Base-by-base conservation (phyloP, 2,329 filamentous ascomycete genomes). In the Arthrocladium fulminans region DNA sequence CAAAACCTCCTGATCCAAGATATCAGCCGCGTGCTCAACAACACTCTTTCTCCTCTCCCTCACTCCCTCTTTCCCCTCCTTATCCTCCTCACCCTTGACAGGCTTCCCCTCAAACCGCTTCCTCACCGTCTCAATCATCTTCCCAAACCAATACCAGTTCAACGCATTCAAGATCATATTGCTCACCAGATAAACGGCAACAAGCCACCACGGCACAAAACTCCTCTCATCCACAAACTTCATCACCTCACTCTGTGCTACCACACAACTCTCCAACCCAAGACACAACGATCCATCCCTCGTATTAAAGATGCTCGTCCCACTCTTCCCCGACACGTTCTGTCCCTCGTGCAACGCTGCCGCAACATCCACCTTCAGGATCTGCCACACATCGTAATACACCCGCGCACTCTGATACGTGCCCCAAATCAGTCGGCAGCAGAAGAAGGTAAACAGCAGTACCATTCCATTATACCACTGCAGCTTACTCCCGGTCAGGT, bases 71-170 rank as follows among this genome's bases (percentile, higher is more conserved):
- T 60, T 54, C 10, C 64, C 62, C 15, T 57, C 56, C 40, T 57
- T 51, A 3, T 54, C 50, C 4, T 51, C 54, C 3, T 72, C 72
- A 6, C 72, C 72, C 15, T 75, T n/a, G n/a, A n/a, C 72, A 61
- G 51, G 53, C 4, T 72, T 72, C 5, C 73, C 72, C 15, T 75
- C 72, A 61, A 83, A 83, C 40, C 80, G 69, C 61, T 79, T 81
- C 54, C 77, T 66, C 20, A 83, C 76, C 8, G 80, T 78, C 58
- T 77, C 73, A 41, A 83, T 76, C 80, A 83, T 83, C 68, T 81
- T 81, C 51, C 71, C 70, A 60, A 83, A 83, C 80, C 80, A 83
- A 65, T 74, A 81, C 61, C 77, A 76, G 59, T 83, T 83, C 48
- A 83, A 62, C 20, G 70, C 67, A 59, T 82, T 83, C 45, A 83